Evolutionary conservation across 768 basidiomycete species (phyloP), one percentile per base, ranked within the genome.

Genomic region (Tulasnella sp.): DNA sequence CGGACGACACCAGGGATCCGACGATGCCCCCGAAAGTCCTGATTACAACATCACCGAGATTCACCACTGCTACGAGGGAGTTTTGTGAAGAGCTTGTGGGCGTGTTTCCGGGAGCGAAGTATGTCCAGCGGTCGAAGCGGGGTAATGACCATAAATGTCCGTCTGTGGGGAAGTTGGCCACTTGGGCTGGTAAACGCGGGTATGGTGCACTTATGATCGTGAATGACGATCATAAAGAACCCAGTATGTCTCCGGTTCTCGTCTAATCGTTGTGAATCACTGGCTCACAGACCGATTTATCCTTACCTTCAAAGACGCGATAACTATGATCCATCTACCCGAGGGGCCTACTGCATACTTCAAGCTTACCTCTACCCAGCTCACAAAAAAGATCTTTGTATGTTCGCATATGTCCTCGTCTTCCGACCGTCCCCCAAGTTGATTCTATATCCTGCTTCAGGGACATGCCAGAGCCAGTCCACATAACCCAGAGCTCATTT

Each of bases 271-370:
- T 32, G 10, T 29, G 3, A 7, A 8, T 27, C n/a, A 41, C 1
- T 21, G 56, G 15, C 17, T 43, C 11, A 23, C 1, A 5, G 5
- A 38, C n/a, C n/a, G n/a, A n/a, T n/a, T n/a, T n/a, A n/a, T n/a
- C n/a, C 51, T 13, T 61, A 52, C n/a, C 43, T 38, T 47, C 21
- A 17, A 64, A 98, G 96, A 95, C 72, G 92, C 93, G 2, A 83
- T 99, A 63, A 97, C 95, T 0, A 73, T 98, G 55, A 81, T 92
- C 45, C 82, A 95, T 68, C 81, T 99, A 11, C 96, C 96, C 0
- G 75, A 82, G 53, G 96, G 96, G 11, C 96, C 96, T 0, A 89
- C 90, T 1, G 94, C 94, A 0, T 94, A 94, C 70, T 97, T 98
- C 77, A 95, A 89, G 69, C 77, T 99, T 43, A 85, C 88, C 0